Evolutionary conservation across 2,329 filamentous ascomycete species (phyloP).

Genomic region (Sclerotinia sclerotiorum): DNA sequence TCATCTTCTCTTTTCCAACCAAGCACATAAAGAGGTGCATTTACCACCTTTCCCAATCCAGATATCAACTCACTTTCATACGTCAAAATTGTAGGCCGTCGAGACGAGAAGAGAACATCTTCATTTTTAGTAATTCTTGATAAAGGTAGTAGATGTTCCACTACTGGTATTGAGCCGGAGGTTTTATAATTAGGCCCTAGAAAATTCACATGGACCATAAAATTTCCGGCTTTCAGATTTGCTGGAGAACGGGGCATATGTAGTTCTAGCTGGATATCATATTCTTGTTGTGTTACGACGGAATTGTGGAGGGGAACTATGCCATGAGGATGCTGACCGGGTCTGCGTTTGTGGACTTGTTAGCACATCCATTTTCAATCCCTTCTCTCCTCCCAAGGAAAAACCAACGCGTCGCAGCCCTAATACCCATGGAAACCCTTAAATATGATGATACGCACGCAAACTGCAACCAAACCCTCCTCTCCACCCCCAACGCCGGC

Average conservation of each 20-base stretch:
- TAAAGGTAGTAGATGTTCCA: constrained; percentile 13
- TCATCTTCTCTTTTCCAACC: constrained; percentile 64
- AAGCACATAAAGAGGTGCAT: constrained; percentile 68
- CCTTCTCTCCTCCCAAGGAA: too few species aligned
- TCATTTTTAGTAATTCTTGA: constrained; percentile 19
- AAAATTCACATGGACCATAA: constrained; percentile 84
- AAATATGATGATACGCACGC: constrained; percentile 44
- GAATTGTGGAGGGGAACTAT: constrained; percentile 42
- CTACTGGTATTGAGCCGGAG: constrained; percentile 38
- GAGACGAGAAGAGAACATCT: constrained; percentile 58
- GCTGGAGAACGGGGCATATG: constrained; percentile 73
- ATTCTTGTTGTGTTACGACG: constrained; percentile 71
- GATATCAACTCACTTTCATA: constrained; percentile 73
- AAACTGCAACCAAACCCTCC: constrained; percentile 66
- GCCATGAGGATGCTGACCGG: constrained; percentile 42
- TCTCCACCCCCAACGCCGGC: constrained; percentile 61
- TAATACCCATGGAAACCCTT: background rate
- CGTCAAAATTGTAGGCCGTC: constrained; percentile 73
- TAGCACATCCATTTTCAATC: background rate
- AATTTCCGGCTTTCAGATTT: constrained; percentile 81
- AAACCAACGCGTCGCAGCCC: too few species aligned
- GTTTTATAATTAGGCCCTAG: constrained; percentile 50
- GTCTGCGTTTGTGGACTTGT: constrained; percentile 37
- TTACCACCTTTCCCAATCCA: constrained; percentile 57
- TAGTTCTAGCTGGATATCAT: constrained; percentile 78